Percentiles rank a stretch among this genome's conserved stretches.
Evolutionary conservation across 2,329 filamentous ascomycete genomes (phyloP).

Genomic region (Hymenoscyphus infarciens): DNA sequence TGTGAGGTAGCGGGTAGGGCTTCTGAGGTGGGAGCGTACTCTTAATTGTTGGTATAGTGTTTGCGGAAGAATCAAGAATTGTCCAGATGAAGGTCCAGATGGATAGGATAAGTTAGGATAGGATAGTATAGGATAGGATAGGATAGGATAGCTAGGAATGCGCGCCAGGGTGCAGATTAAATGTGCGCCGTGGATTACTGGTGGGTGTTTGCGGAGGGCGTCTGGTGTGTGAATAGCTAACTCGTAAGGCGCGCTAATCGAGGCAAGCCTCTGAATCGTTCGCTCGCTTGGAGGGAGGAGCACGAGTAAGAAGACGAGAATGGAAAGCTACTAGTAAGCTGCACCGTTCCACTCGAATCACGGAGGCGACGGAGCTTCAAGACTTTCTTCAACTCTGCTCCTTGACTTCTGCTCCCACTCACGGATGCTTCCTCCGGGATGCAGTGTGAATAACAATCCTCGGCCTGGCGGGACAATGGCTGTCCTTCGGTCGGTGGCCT

Average conservation of each 20-base stretch:
- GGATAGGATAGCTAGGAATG: background rate
- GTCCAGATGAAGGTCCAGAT: background rate
- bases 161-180: background rate
- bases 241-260: slow-evolving; percentile 2
- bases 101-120: background rate
- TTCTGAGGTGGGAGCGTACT: background rate
- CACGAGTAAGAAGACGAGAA: background rate
- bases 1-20: background rate
- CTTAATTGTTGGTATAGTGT: background rate
- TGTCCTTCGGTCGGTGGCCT: background rate
- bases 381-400: background rate
- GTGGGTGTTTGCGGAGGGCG: background rate
- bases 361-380: background rate
- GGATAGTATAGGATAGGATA: background rate
- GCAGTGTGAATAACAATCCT: background rate
- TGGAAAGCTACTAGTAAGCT: too few relatives aligned
- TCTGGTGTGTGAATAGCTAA: background rate
- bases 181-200: background rate
- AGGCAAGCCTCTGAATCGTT: slow-evolving; percentile 3
- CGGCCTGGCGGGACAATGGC: background rate
- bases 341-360: background rate
- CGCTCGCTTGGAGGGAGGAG: background rate
- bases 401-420: background rate
- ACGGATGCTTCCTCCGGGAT: background rate
- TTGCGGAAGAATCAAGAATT: background rate